phyloP scores from a whole-genome alignment of 2,329 filamentous ascomycete species.

The Geosmithia putterillii region DNA sequence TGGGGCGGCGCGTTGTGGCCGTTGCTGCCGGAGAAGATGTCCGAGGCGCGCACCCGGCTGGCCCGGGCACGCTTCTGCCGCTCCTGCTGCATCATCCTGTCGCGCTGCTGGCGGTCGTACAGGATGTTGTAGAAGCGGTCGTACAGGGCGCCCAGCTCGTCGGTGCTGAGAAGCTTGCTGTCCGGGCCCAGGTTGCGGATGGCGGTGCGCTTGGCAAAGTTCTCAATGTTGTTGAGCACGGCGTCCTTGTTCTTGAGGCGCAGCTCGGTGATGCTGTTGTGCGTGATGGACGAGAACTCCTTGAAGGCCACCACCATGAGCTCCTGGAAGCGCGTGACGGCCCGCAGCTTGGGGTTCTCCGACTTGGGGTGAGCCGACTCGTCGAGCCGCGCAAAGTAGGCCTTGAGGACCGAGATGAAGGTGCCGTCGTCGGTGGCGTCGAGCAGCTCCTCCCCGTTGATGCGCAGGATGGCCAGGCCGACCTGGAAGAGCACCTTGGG shows the following conservation, averaged over 20 bases:
- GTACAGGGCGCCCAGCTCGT: slow-evolving; percentile 82
- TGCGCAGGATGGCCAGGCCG: slow-evolving; percentile 87
- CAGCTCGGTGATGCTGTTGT: slow-evolving; percentile 80
- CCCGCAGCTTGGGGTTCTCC: slow-evolving; percentile 85
- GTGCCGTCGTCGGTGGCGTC: slow-evolving; percentile 91
- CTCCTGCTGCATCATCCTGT: slow-evolving; percentile 66
- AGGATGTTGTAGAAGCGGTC: slow-evolving; percentile 87
- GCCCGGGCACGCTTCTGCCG: slow-evolving; percentile 53
- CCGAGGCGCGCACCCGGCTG: slow-evolving; percentile 28
- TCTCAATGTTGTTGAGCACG: slow-evolving; percentile 92
- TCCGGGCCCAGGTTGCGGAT: slow-evolving; percentile 93
- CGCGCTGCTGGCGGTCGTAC: slow-evolving; percentile 82
- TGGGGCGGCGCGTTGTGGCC: slow-evolving; percentile 7
- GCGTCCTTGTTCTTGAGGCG: slow-evolving; percentile 87
- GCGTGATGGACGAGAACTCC: slow-evolving; percentile 91
- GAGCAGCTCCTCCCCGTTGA: slow-evolving; percentile 91
- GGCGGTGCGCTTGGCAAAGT: slow-evolving; percentile 90
- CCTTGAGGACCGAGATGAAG: slow-evolving; percentile 92
- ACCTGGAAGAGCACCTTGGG: slow-evolving; percentile 97
- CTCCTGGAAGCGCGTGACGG: slow-evolving; percentile 93
- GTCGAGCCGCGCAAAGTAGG: slow-evolving; percentile 85
- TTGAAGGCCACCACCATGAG: slow-evolving; percentile 99
- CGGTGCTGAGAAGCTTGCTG: slow-evolving; percentile 76
- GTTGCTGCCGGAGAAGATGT: slow-evolving; percentile 19
- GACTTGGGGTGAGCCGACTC: slow-evolving; percentile 94